Conservation (phyloP, 73 alveolate species). For the Breviolum minutum region DNA sequence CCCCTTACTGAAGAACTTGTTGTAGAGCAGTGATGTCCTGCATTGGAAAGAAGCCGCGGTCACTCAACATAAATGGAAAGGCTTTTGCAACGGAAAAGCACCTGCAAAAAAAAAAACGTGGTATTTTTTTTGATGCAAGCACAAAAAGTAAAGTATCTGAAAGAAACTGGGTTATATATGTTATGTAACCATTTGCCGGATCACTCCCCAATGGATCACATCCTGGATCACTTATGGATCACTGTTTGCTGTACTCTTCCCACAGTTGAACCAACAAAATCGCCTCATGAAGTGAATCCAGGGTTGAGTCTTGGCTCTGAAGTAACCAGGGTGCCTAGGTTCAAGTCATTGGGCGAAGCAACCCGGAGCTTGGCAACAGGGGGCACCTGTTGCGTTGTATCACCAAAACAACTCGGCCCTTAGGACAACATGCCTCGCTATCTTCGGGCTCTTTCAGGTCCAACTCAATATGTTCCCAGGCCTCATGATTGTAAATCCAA, state of each 20-base stretch:
- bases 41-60: neutral
- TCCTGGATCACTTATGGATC: too few species aligned
- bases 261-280: too few species aligned
- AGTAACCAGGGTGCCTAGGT: constrained; percentile 35
- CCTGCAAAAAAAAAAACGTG: neutral
- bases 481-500: neutral
- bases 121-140: neutral
- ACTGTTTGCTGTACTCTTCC: too few species aligned
- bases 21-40: constrained; percentile 71
- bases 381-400: neutral
- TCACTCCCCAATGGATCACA: too few species aligned
- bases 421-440: neutral
- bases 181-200: neutral
- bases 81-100: neutral
- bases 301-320: neutral
- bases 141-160: neutral
- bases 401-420: neutral
- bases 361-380: neutral
- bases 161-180: neutral
- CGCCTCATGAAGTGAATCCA: constrained; percentile 33
- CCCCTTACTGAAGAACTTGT: neutral
- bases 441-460: constrained; percentile 32
- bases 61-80: neutral
- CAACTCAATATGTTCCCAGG: constrained; percentile 56
- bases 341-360: neutral